A percentile compares a stretch with the other conserved stretches of the same genome.
Evolutionary conservation across 805 yeast genomes (phyloP).

Genomic region (Barnettozyma sucrosica): DNA sequence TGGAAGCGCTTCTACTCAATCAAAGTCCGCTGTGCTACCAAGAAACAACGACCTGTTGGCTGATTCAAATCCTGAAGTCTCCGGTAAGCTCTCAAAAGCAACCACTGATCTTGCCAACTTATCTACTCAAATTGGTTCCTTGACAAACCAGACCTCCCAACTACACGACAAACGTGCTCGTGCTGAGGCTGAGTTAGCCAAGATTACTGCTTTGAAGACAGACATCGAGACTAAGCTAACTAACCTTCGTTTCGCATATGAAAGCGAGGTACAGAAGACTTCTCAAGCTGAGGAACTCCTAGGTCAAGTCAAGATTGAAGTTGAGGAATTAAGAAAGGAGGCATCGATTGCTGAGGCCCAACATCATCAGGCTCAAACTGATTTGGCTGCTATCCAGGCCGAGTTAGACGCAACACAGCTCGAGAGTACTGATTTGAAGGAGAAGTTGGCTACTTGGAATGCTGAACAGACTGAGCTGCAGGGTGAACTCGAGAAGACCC

Average conservation of each 20-base stretch:
- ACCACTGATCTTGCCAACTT: constrained; percentile 82
- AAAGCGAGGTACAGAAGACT: constrained; percentile 71
- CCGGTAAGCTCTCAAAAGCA: constrained; percentile 68
- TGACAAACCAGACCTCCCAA: constrained; percentile 67
- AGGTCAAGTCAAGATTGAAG: constrained; percentile 54
- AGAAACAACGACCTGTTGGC: constrained; percentile 45
- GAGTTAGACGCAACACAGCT: constrained; percentile 64
- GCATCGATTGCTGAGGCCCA: constrained; percentile 74
- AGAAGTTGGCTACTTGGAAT: constrained; percentile 58
- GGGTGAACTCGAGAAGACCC: constrained; percentile 45
- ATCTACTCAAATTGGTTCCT: constrained; percentile 76
- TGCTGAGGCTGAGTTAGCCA: constrained; percentile 73
- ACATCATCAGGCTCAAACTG: constrained; percentile 60
- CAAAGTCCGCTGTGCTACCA: constrained; percentile 16
- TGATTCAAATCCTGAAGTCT: constrained; percentile 43
- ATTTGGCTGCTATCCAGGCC: constrained; percentile 54
- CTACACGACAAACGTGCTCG: constrained; percentile 64
- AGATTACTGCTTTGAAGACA: constrained; percentile 57
- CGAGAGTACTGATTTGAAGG: constrained; percentile 59
- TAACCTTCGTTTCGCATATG: constrained; percentile 63
- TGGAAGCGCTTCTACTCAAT: background rate
- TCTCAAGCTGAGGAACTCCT: constrained; percentile 63
- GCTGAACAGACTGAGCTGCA: constrained; percentile 59
- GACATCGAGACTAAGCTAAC: constrained; percentile 70
- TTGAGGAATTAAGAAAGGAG: constrained; percentile 65